Conservation (phyloP, 768 basidiomycete genomes). For the Rhizopogon roseolus region DNA sequence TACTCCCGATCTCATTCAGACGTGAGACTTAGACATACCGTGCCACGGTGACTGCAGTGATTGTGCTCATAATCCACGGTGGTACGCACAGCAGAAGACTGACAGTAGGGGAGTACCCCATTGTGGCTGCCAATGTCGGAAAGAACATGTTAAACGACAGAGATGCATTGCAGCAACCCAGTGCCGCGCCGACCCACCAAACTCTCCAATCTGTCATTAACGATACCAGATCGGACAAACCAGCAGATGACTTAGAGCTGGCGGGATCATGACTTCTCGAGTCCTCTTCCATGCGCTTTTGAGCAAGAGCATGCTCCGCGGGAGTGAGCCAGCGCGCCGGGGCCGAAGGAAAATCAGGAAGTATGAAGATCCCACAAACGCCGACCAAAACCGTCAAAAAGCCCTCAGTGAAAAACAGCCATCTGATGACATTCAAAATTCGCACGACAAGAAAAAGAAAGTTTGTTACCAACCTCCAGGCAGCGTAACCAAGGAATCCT, state of each 20-base stretch:
- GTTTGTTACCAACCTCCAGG: slow-evolving; percentile 52
- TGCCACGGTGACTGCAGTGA: slow-evolving; percentile 23
- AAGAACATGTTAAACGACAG: slow-evolving; percentile 74
- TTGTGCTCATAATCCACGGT: slow-evolving; percentile 39
- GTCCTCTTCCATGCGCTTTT: slow-evolving; percentile 57
- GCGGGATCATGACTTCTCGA: slow-evolving; percentile 42
- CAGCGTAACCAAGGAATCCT: slow-evolving; percentile 56
- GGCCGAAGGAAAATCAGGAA: slow-evolving; percentile 66
- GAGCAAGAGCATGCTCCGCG: slow-evolving; percentile 47
- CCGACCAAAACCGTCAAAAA: slow-evolving; percentile 46
- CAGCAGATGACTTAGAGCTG: slow-evolving; percentile 32
- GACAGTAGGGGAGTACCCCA: slow-evolving; percentile 55
- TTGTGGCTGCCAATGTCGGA: slow-evolving; percentile 65
- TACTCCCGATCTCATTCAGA: neutral
- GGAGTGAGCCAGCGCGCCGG: slow-evolving; percentile 51
- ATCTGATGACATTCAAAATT: slow-evolving; percentile 31
- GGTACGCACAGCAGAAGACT: slow-evolving; percentile 71
- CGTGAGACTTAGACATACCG: neutral
- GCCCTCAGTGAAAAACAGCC: slow-evolving; percentile 67
- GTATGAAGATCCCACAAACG: slow-evolving; percentile 48
- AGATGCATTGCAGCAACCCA: slow-evolving; percentile 48
- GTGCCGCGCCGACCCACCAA: slow-evolving; percentile 68
- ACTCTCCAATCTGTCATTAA: slow-evolving; percentile 73
- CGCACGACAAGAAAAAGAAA: neutral
- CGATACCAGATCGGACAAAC: slow-evolving; percentile 40